Evolutionary conservation across 768 basidiomycete species (phyloP).

Genomic region (Leucogyrophana mollusca): DNA sequence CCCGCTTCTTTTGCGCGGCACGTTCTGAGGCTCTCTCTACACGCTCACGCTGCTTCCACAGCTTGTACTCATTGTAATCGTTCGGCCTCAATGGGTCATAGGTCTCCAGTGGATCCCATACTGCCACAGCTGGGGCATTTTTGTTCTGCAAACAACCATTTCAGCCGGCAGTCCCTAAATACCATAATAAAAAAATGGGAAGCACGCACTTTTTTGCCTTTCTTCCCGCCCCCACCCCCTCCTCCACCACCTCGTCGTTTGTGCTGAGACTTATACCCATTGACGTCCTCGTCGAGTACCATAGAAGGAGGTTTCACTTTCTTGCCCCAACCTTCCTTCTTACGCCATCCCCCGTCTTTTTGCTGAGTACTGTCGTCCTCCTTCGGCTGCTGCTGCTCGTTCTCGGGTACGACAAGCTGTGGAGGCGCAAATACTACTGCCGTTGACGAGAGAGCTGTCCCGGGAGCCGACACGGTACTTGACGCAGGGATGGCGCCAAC

Average conservation of each 20-base stretch:
- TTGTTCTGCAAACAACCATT: slow-evolving; percentile 49
- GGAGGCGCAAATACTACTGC: slow-evolving; percentile 76
- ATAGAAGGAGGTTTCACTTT: slow-evolving; percentile 90
- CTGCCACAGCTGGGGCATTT: slow-evolving; percentile 44
- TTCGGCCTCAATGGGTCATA: slow-evolving; percentile 86
- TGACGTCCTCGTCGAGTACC: slow-evolving; percentile 86
- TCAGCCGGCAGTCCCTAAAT: no score
- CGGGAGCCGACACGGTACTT: slow-evolving; percentile 37
- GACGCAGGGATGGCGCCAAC: slow-evolving; percentile 57
- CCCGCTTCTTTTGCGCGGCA: slow-evolving; percentile 58
- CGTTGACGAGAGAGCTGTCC: slow-evolving; percentile 42
- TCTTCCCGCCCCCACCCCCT: slow-evolving; percentile 43
- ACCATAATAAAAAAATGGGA: not conserved
- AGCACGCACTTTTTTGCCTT: slow-evolving; percentile 58
- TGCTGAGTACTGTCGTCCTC: slow-evolving; percentile 31
- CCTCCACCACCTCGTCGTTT: slow-evolving; percentile 55
- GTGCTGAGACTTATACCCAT: slow-evolving; percentile 69
- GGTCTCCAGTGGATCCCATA: slow-evolving; percentile 78
- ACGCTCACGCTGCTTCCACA: slow-evolving; percentile 73
- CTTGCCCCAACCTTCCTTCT: slow-evolving; percentile 74
- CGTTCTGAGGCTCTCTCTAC: slow-evolving; percentile 68
- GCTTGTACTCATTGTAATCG: slow-evolving; percentile 86
- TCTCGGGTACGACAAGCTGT: slow-evolving; percentile 38
- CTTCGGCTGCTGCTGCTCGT: slow-evolving; percentile 25
- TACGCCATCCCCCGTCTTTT: slow-evolving; percentile 35